Conservation (phyloP, 108 stramenopile species). For the Aurantiochytrium sp. region DNA sequence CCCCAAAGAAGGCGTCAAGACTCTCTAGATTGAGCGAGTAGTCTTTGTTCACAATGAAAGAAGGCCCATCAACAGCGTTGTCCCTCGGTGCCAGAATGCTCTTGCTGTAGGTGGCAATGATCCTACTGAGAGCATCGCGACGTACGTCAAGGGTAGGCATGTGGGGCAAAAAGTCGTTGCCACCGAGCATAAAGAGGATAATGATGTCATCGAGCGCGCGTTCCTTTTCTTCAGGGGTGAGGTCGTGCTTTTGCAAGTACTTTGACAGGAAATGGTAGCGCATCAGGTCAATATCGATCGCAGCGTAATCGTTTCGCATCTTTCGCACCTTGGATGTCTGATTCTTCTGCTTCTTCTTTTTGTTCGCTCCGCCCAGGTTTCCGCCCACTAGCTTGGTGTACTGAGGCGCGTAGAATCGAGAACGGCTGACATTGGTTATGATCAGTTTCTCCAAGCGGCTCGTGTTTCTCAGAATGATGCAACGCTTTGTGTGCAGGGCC, state of each 20-base stretch:
- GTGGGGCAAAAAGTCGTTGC: conserved; percentile 69
- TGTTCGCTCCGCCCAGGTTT: too few species aligned
- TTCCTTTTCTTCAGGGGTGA: conserved; percentile 65
- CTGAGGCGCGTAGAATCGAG: neutral
- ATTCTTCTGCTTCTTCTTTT: neutral
- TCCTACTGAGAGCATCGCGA: conserved; percentile 81
- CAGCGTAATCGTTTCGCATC: neutral
- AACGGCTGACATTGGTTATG: neutral
- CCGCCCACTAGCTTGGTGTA: neutral
- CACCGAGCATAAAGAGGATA: conserved; percentile 56
- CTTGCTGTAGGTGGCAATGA: conserved; percentile 74
- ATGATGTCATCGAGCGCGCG: conserved; percentile 95
- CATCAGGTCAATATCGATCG: conserved; percentile 36
- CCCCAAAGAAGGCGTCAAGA: neutral
- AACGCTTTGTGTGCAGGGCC: conserved; percentile 94
- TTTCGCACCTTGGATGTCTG: neutral
- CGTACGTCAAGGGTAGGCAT: conserved; percentile 88
- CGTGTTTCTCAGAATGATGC: conserved; percentile 87
- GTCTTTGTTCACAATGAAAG: neutral
- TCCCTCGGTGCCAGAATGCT: neutral
- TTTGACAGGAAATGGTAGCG: conserved; percentile 52
- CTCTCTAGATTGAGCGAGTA: neutral
- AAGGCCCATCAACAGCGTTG: neutral
- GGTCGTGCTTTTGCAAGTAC: conserved; percentile 21
- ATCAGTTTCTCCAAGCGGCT: conserved; percentile 37